phyloP scores from a whole-genome alignment of 768 basidiomycete species.

The Tulasnella sp. region DNA sequence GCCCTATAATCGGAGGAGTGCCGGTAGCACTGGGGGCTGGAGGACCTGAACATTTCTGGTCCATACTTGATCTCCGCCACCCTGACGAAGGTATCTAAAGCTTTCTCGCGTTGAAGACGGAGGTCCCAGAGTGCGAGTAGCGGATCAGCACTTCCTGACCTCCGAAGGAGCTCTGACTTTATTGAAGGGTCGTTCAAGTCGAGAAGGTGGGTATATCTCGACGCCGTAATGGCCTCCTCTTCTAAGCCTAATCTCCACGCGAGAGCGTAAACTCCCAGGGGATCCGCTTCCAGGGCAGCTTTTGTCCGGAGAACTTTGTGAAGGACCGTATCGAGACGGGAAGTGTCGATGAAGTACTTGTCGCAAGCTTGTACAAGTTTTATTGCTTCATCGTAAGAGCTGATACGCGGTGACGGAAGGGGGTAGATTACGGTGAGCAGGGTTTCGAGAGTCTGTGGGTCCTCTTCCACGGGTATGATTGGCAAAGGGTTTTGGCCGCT shows the following conservation, averaged over 20 bases:
- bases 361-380: constrained; percentile 16
- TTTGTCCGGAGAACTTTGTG: not conserved
- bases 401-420: not conserved
- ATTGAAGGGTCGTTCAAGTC: not conserved
- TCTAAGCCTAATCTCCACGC: not conserved
- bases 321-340: not conserved
- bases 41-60: no score
- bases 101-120: not conserved
- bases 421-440: constrained; percentile 21
- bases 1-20: not conserved
- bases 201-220: not conserved
- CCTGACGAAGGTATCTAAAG: not conserved
- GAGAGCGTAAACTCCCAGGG: not conserved
- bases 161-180: not conserved
- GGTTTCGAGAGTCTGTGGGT: constrained; percentile 13
- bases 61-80: not conserved
- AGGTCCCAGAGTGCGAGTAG: not conserved
- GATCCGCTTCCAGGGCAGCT: not conserved
- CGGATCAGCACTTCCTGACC: not conserved
- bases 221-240: not conserved
- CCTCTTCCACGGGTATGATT: constrained; percentile 17
- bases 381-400: not conserved
- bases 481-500: not conserved
- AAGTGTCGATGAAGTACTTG: constrained; percentile 17
- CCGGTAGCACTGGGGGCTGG: no score